Evolutionary conservation across 305 asterid species (phyloP).

Genomic region (Solanum hybrid): DNA sequence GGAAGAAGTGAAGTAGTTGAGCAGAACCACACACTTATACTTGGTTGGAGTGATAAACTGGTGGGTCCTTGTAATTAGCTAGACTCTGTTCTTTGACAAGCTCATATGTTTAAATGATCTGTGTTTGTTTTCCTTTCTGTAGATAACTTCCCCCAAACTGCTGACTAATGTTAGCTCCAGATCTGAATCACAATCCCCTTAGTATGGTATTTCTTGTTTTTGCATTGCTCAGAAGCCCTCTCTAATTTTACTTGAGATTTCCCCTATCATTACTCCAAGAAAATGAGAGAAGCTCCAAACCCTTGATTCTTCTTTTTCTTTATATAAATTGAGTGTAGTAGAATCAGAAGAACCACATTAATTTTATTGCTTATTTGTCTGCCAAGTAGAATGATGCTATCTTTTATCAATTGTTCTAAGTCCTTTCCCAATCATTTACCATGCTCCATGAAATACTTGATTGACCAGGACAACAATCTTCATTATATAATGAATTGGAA

Average conservation of each 20-base stretch:
- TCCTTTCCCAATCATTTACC: not conserved
- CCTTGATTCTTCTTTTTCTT: not conserved
- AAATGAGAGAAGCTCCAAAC: not conserved
- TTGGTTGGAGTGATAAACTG: slow-evolving; percentile 96
- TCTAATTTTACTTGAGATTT: not conserved
- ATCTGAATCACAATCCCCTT: not conserved
- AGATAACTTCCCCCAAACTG: not conserved
- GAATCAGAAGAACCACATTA: not conserved
- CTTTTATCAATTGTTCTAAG: not conserved
- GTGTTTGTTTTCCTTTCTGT: not conserved
- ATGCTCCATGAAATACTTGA: not conserved
- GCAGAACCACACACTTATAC: slow-evolving; percentile 80
- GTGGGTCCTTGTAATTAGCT: slow-evolving; percentile 26
- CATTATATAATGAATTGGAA: not conserved
- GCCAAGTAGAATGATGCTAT: not conserved
- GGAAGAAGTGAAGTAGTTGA: slow-evolving; percentile 94
- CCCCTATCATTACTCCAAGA: not conserved
- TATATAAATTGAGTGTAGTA: not conserved
- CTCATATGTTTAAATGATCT: not conserved
- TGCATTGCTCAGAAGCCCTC: not conserved
- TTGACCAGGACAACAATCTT: not conserved
- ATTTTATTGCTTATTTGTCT: not conserved
- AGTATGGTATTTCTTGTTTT: not conserved
- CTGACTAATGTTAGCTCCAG: not conserved
- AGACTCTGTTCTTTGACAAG: not conserved